These are phyloP conservation scores for Paradendryphiella salina DNA, from an alignment of 2,329 filamentous ascomycete genomes.

Conservation along the genomic window DNA sequence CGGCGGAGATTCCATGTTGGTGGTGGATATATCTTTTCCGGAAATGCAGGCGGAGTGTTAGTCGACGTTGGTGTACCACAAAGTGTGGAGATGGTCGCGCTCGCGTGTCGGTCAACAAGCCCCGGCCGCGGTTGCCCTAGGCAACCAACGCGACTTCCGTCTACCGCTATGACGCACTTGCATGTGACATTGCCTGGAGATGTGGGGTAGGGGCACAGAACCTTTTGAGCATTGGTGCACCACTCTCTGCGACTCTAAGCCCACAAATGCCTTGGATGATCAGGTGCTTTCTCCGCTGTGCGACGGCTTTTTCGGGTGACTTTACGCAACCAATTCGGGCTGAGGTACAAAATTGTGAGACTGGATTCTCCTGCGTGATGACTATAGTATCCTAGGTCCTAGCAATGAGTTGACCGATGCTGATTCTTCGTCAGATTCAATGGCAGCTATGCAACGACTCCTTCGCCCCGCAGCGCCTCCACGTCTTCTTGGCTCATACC, in stretches of 20 bases:
- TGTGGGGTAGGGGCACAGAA: no score
- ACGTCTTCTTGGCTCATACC: slow-evolving; percentile 41
- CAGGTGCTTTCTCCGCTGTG: no score
- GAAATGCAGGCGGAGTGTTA: slow-evolving; percentile 3
- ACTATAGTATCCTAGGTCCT: no score
- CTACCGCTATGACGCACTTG: slow-evolving; percentile 1
- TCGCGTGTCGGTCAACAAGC: slow-evolving; percentile 21
- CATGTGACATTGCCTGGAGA: not conserved
- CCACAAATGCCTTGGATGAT: no score
- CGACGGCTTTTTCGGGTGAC: no score
- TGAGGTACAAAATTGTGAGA: no score
- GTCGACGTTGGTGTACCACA: slow-evolving; percentile 12
- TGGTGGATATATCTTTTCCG: slow-evolving; percentile 5
- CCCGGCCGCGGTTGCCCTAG: slow-evolving; percentile 16
- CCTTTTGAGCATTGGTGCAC: no score
- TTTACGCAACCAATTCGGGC: no score
- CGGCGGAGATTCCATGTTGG: slow-evolving; percentile 44
- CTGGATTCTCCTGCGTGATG: no score
- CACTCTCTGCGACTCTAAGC: no score
- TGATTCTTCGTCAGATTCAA: no score
- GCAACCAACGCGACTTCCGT: slow-evolving; percentile 14
- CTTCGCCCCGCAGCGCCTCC: slow-evolving; percentile 36
- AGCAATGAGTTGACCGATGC: no score
- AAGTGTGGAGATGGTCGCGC: slow-evolving; percentile 8
- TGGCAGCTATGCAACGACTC: slow-evolving; percentile 40